Evolutionary conservation across 805 yeast species (phyloP), one percentile per base, ranked within the genome.

Genomic region (Kurtzmaniella fragi): DNA sequence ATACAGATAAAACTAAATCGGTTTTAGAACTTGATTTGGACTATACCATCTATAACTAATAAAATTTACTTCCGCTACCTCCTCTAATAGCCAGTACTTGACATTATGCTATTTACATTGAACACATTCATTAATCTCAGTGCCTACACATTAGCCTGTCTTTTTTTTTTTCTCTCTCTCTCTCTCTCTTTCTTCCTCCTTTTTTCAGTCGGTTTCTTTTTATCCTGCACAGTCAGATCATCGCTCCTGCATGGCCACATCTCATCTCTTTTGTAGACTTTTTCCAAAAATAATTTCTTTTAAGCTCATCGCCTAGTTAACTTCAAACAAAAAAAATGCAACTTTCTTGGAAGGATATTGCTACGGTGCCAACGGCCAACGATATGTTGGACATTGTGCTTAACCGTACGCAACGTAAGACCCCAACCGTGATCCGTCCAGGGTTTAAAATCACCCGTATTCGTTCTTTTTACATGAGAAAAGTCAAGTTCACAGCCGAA

Each of bases 341-440:
- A 73, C 79, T 91, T 52, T 83, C 97, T 35, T 91, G 98, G 98
- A 91, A 93, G 69, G 98, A 93, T 65, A 93, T 91, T 61, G 95
- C 98, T 16, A 82, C 95, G 36, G 96, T 91, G 49, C 95, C 98
- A 34, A 82, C 82, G 49, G 71, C 95, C 55, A 88, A 84, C 63
- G 98, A 93, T 67, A 74, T 90, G 75, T 74, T 93, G 79, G 99
- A 93, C 67, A 87, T 93, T 48, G 95, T 93, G 46, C 84, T 93
- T 49, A 93, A 93, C 75, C 78, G 97, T 60, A 93, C 99, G 1
- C 99, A 93, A 71, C 82, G 99, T 70, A 93, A 93, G 70, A 93
- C 99, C 5, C 99, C 99, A 42, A 93, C 99, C n/a, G 97, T 93
- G 41, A 85, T 93, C 52, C 82, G 99, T 63, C 85, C 96, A 14